These are phyloP conservation scores for Flaveria robusta DNA, from an alignment of 129 eudicot species.

Conservation along the genomic window DNA sequence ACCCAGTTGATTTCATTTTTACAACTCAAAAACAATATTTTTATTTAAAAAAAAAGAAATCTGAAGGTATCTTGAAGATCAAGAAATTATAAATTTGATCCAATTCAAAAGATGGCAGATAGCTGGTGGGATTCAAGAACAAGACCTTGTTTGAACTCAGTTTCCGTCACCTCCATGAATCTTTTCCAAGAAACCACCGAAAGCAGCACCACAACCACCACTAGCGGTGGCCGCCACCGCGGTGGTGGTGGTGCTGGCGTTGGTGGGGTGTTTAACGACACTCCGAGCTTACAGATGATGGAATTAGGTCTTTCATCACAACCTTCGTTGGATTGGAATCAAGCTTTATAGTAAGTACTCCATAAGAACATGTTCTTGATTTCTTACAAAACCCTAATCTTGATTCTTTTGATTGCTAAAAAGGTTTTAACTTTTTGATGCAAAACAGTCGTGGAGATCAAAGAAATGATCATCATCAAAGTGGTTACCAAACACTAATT, in stretches of 20 bases:
- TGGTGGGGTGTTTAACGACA: slow-evolving; percentile 26
- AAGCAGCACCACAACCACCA: slow-evolving; percentile 36
- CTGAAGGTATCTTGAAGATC: slow-evolving; percentile 32
- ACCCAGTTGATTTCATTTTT: slow-evolving; percentile 47
- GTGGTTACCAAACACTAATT: slow-evolving; percentile 60
- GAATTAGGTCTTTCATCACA: slow-evolving; percentile 82
- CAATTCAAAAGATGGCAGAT: slow-evolving; percentile 48
- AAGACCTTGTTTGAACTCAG: slow-evolving; percentile 54
- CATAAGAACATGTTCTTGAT: slow-evolving; percentile 23
- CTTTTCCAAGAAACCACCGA: slow-evolving; percentile 48
- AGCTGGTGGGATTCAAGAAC: slow-evolving; percentile 82
- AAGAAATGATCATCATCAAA: slow-evolving; percentile 53
- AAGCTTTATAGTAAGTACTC: slow-evolving; percentile 63
- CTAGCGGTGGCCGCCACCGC: slow-evolving; percentile 2
- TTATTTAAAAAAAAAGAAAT: slow-evolving; percentile 13
- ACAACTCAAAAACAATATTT: slow-evolving; percentile 20
- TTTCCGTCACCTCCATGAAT: slow-evolving; percentile 47
- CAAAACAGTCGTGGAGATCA: slow-evolving; percentile 52
- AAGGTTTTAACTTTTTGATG: slow-evolving; percentile 6
- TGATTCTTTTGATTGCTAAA: slow-evolving; percentile 11
- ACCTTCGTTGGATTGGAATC: slow-evolving; percentile 78
- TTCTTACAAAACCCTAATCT: slow-evolving; percentile 30
- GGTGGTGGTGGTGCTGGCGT: slow-evolving; percentile 1
- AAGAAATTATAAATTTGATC: slow-evolving; percentile 16
- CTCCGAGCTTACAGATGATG: slow-evolving; percentile 62